These are phyloP conservation scores for Pichia thaimueangensis DNA, from an alignment of 805 yeast genomes.

Conservation along the genomic window DNA sequence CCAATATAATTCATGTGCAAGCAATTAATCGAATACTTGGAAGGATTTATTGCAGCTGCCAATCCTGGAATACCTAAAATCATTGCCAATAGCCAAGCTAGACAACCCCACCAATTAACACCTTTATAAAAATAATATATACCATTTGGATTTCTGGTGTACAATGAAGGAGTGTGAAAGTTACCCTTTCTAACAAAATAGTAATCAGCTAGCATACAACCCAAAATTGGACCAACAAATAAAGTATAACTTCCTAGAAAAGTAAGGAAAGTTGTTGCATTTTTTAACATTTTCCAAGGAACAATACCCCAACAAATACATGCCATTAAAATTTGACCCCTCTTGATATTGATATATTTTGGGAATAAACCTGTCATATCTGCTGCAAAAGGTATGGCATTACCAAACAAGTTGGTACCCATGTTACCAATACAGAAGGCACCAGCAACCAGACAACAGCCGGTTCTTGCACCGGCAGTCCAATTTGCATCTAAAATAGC, in stretches of 20 bases:
- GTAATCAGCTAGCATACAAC: slow-evolving; percentile 34
- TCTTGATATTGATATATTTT: slow-evolving; percentile 34
- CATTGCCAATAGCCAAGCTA: slow-evolving; percentile 16
- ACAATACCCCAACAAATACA: slow-evolving; percentile 30
- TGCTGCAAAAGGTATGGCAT: slow-evolving; percentile 43
- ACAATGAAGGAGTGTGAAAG: slow-evolving; percentile 35
- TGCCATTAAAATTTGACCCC: slow-evolving; percentile 40
- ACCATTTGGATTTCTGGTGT: slow-evolving; percentile 25
- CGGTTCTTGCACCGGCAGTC: slow-evolving; percentile 40
- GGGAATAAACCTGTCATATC: slow-evolving; percentile 45
- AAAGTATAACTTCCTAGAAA: slow-evolving; percentile 27
- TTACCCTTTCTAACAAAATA: slow-evolving; percentile 35
- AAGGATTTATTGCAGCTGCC: slow-evolving; percentile 22
- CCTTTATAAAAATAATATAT: slow-evolving; percentile 30
- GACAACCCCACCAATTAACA: slow-evolving; percentile 15
- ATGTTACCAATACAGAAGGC: slow-evolving; percentile 34
- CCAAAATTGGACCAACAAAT: slow-evolving; percentile 35
- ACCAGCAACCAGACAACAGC: slow-evolving; percentile 43
- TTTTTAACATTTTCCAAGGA: slow-evolving; percentile 37
- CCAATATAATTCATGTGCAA: slow-evolving; percentile 21
- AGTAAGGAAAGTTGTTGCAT: slow-evolving; percentile 31
- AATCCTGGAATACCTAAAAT: slow-evolving; percentile 25
- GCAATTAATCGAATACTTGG: slow-evolving; percentile 14
- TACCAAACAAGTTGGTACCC: slow-evolving; percentile 33
- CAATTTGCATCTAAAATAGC: slow-evolving; percentile 35